These are phyloP conservation scores for Epicoccum nigrum DNA, from an alignment of 2,329 filamentous ascomycete genomes.

Conservation along the genomic window DNA sequence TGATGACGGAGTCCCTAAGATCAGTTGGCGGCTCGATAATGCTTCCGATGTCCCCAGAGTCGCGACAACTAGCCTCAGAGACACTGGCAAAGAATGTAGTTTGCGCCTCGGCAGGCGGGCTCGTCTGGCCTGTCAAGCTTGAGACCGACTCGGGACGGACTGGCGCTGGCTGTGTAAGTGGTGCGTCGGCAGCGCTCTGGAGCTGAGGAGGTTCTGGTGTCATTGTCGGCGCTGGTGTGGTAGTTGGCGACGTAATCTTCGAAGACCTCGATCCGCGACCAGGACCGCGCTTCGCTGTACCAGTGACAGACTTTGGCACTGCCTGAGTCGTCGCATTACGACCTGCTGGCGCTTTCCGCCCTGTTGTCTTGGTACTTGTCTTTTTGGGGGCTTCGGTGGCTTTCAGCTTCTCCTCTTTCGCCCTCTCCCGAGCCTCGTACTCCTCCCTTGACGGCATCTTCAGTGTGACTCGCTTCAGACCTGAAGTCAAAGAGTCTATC, in stretches of 20 bases:
- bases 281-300: constrained; percentile 30
- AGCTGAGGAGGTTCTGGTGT: constrained; percentile 34
- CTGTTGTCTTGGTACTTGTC: constrained; percentile 29
- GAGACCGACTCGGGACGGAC: constrained; percentile 19
- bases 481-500: constrained; percentile 59
- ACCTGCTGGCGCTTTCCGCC: constrained; percentile 28
- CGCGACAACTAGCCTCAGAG: constrained; percentile 22
- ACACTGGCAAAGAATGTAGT: not conserved
- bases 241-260: constrained; percentile 41
- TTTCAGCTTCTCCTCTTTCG: constrained; percentile 51
- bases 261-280: constrained; percentile 34
- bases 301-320: constrained; percentile 22
- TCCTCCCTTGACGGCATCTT: constrained; percentile 65
- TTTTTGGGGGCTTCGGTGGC: constrained; percentile 44
- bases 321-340: constrained; percentile 26
- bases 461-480: constrained; percentile 64
- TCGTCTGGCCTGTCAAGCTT: constrained; percentile 12
- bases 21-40: constrained; percentile 39
- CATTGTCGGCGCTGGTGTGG: constrained; percentile 47
- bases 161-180: constrained; percentile 41
- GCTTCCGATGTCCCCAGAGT: constrained; percentile 23
- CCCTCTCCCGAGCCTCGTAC: constrained; percentile 59
- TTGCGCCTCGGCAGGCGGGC: not conserved
- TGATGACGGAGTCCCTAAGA: constrained; percentile 39
- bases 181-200: constrained; percentile 26